These are phyloP conservation scores for Penicillium argentinense DNA, from an alignment of 495 filamentous ascomycete species.

Conservation along the genomic window DNA sequence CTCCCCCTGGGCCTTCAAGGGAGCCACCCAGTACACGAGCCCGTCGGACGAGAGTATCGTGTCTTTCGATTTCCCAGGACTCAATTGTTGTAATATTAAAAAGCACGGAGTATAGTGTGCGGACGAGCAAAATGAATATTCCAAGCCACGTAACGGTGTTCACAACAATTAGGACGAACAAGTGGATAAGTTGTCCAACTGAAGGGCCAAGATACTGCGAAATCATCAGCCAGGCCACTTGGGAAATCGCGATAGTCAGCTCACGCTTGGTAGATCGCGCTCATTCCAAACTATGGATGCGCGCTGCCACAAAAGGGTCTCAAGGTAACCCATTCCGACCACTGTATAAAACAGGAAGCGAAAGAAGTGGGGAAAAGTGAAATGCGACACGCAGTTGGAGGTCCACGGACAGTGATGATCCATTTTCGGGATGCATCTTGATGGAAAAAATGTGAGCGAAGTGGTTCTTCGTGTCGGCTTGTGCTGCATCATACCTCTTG, in stretches of 20 bases:
- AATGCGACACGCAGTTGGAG: conserved; percentile 85
- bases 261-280: conserved; percentile 66
- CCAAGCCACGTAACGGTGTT: conserved; percentile 65
- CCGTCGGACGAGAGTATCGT: conserved; percentile 69
- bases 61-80: conserved; percentile 86
- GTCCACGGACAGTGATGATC: conserved; percentile 99
- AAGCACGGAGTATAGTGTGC: conserved; percentile 56
- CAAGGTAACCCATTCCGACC: conserved; percentile 62
- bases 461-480: neutral
- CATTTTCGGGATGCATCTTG: conserved; percentile 91
- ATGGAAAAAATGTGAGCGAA: neutral
- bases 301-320: conserved; percentile 58
- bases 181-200: conserved; percentile 56
- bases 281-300: conserved; percentile 61
- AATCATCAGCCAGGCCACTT: conserved; percentile 11
- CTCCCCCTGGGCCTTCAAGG: conserved; percentile 61
- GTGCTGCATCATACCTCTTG: conserved; percentile 49
- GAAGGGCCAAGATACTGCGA: conserved; percentile 74
- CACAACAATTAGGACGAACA: conserved; percentile 63
- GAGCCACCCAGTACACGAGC: conserved; percentile 57
- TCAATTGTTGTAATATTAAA: conserved; percentile 85
- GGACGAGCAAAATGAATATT: conserved; percentile 62
- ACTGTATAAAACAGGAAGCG: conserved; percentile 84
- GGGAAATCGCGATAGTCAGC: conserved; percentile 10
- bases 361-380: conserved; percentile 85